These are phyloP conservation scores for Pestalotiopsis sp. DNA, from an alignment of 2,329 filamentous ascomycete species.

Conservation along the genomic window DNA sequence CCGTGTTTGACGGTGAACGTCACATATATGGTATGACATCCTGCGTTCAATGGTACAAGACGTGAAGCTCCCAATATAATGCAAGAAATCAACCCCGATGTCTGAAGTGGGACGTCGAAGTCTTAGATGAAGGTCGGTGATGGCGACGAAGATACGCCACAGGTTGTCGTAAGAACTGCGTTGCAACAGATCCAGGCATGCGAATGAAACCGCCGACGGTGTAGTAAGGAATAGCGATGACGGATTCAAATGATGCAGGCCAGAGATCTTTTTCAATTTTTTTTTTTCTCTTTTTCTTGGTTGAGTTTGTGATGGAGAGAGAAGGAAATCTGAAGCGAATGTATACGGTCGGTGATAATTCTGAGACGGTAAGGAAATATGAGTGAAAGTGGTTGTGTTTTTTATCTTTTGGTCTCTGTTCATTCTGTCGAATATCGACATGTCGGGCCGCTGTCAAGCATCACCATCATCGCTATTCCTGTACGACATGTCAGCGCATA, in stretches of 20 bases:
- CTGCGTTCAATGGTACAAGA: not conserved
- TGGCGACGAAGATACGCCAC: not conserved
- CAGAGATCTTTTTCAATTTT: not conserved
- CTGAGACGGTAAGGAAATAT: not conserved
- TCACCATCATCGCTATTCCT: slow-evolving; percentile 19
- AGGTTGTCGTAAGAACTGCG: not conserved
- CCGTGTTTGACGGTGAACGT: not conserved
- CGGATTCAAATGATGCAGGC: not conserved
- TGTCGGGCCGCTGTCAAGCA: not conserved
- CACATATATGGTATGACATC: not conserved
- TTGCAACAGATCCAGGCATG: not conserved
- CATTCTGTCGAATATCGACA: not conserved
- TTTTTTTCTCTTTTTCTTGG: not conserved
- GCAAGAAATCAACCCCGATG: not conserved
- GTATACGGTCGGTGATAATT: slow-evolving; percentile 25
- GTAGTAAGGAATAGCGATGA: not conserved
- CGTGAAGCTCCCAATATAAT: not conserved
- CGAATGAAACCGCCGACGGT: not conserved
- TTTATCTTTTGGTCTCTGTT: slow-evolving; percentile 3
- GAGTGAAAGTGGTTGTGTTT: not conserved
- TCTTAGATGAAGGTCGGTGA: not conserved
- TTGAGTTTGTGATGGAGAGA: not conserved
- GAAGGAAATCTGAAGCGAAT: slow-evolving; percentile 25
- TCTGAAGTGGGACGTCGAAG: not conserved
- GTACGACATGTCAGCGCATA: not conserved